Percentiles rank a stretch among this genome's conserved stretches.
phyloP scores from a whole-genome alignment of 495 filamentous ascomycete species.

The Neurospora tetraspora region DNA sequence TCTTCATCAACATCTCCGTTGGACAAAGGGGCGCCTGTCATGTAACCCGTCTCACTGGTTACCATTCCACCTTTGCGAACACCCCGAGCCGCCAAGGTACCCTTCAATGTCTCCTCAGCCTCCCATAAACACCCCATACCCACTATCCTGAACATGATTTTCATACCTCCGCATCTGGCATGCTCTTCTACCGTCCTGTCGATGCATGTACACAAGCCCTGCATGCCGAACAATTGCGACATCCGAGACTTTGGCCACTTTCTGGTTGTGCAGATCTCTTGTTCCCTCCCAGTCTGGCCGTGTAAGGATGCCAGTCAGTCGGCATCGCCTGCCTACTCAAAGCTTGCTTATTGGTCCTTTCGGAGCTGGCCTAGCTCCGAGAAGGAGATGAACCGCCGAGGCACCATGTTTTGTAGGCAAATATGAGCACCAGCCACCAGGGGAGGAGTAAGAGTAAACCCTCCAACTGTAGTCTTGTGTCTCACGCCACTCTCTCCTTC shows the following conservation, averaged over 20 bases:
- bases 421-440: background rate
- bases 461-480: background rate
- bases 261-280: background rate
- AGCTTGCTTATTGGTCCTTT: background rate
- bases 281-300: background rate
- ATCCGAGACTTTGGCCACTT: background rate
- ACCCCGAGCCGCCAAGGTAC: background rate
- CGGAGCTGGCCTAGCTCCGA: background rate
- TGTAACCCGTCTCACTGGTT: background rate
- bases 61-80: background rate
- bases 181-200: background rate
- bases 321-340: background rate
- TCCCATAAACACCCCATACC: background rate
- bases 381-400: background rate
- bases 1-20: background rate
- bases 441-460: background rate
- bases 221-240: background rate
- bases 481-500: background rate
- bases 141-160: background rate
- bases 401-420: background rate
- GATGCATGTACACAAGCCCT: background rate
- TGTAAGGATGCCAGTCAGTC: background rate
- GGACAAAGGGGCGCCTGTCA: background rate
- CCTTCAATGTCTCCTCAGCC: background rate
- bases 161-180: background rate